phyloP scores from a whole-genome alignment of 768 basidiomycete species.

The Candolleomyces aberdarensis region DNA sequence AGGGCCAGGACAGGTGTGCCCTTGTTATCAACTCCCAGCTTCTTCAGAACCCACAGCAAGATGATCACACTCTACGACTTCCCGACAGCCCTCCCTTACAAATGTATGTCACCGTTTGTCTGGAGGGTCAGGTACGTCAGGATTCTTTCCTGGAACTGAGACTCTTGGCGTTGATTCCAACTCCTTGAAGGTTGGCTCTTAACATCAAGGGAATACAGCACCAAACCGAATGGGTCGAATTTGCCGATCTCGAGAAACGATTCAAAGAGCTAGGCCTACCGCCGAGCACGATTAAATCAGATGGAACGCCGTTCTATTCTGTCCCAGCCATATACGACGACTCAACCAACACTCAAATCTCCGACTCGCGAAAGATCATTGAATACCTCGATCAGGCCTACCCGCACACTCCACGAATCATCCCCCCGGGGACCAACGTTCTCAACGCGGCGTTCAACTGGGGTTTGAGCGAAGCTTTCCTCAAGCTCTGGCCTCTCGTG shows the following conservation, averaged over 20 bases:
- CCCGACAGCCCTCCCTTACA: conserved; percentile 20
- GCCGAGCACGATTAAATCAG: background rate
- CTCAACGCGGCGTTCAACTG: conserved; percentile 6
- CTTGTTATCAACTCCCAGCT: too few relatives aligned
- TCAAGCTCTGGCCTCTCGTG: background rate
- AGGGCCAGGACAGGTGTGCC: too few relatives aligned
- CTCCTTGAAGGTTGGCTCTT: conserved; percentile 16
- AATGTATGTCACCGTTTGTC: conserved; percentile 33
- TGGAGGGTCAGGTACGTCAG: conserved; percentile 29
- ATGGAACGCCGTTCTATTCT: conserved; percentile 8
- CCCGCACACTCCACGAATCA: conserved; percentile 2
- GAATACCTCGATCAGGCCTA: conserved; percentile 10
- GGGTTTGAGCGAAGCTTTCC: background rate
- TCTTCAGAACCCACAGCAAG: too few relatives aligned
- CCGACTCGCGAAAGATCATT: conserved; percentile 8
- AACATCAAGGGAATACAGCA: conserved; percentile 6
- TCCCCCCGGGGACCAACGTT: background rate
- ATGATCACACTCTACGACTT: conserved; percentile 39
- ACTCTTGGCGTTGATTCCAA: background rate
- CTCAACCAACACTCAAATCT: background rate
- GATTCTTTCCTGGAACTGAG: too few relatives aligned
- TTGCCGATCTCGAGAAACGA: conserved; percentile 4
- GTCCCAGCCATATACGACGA: conserved; percentile 8
- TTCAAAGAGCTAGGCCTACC: conserved; percentile 4
- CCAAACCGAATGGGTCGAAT: conserved; percentile 3